Evolutionary conservation across 345 rosid genomes (phyloP).

Genomic region (Rhodamnia rubescens): DNA sequence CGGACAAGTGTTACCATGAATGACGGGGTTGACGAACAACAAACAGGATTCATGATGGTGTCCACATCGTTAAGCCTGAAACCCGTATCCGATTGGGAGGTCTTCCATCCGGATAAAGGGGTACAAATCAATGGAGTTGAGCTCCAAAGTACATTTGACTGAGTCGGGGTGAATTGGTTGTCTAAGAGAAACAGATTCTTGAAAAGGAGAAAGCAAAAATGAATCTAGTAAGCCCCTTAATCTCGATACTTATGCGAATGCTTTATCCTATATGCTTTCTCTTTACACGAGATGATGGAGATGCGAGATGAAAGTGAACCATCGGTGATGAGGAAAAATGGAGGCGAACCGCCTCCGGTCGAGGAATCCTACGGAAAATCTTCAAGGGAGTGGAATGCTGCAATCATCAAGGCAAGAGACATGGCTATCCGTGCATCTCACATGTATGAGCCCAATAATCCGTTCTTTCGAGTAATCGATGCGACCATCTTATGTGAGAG

Average conservation of each 20-base stretch:
- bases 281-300: not conserved
- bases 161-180: not conserved
- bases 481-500: not conserved
- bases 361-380: not conserved
- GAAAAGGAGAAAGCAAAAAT: not conserved
- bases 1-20: not conserved
- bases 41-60: not conserved
- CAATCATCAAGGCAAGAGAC: not conserved
- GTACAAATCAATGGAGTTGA: not conserved
- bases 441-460: not conserved
- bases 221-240: not conserved
- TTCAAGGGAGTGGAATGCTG: not conserved
- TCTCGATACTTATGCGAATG: not conserved
- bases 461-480: not conserved
- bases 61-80: not conserved
- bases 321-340: not conserved
- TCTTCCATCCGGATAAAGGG: not conserved
- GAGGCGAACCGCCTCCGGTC: not conserved
- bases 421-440: not conserved
- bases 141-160: no score
- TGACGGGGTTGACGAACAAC: not conserved
- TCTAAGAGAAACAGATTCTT: not conserved
- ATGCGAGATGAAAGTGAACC: not conserved
- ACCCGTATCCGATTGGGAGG: not conserved
- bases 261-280: not conserved